Evolutionary conservation across 352 stramenopile species (phyloP).

Genomic region (Phytophthora pisi): DNA sequence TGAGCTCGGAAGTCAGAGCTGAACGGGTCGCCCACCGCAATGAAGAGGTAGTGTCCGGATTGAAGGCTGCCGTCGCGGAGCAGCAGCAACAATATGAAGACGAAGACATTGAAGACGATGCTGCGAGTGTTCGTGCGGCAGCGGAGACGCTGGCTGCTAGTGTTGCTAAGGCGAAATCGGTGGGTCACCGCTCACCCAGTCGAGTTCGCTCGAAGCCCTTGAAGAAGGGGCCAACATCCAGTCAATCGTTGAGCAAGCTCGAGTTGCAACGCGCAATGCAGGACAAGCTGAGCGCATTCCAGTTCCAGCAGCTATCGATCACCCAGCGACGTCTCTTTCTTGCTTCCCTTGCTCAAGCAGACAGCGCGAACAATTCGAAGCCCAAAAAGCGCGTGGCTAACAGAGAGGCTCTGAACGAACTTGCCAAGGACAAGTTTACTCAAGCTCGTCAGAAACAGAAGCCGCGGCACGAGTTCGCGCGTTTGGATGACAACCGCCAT

Average conservation of each 20-base stretch:
- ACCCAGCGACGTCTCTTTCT: constrained; percentile 69
- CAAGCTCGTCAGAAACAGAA: constrained; percentile 40
- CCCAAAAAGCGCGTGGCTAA: constrained; percentile 25
- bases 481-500: constrained; percentile 61
- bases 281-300: constrained; percentile 65
- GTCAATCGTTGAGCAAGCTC: constrained; percentile 28
- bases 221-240: constrained; percentile 27
- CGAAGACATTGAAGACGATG: constrained; percentile 58
- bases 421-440: constrained; percentile 53
- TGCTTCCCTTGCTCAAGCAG: constrained; percentile 47
- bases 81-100: constrained; percentile 53
- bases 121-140: constrained; percentile 26
- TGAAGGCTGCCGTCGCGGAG: constrained; percentile 46
- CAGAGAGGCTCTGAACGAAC: constrained; percentile 51
- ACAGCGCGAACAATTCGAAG: constrained; percentile 1
- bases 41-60: constrained; percentile 31
- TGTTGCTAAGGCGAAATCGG: constrained; percentile 27
- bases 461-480: constrained; percentile 43
- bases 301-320: constrained; percentile 61
- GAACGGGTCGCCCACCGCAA: constrained; percentile 33
- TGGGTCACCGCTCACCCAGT: constrained; percentile 22
- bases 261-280: constrained; percentile 49
- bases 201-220: constrained; percentile 23
- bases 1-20: constrained; percentile 32
- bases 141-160: constrained; percentile 39